A percentile compares a stretch with the other conserved stretches of the same genome.
phyloP scores from a whole-genome alignment of 2,329 filamentous ascomycete species.

The Chrysoporthe austroafricana region DNA sequence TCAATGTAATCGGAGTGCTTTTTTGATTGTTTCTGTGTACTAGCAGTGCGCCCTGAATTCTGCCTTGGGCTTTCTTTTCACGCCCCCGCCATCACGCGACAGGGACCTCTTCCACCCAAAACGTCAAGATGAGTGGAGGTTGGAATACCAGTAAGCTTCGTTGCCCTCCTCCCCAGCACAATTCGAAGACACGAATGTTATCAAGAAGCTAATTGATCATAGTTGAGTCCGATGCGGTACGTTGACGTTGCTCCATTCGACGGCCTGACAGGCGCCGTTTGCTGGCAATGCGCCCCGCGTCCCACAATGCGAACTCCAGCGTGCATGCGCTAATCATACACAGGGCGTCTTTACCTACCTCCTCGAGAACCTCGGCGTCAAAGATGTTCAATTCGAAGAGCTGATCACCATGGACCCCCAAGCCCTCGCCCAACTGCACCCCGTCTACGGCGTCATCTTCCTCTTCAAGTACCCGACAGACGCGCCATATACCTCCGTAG shows the following conservation, averaged over 20 bases:
- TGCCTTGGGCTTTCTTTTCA: neutral
- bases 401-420: conserved; percentile 85
- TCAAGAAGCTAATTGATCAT: neutral
- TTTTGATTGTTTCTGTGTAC: neutral
- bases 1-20: neutral
- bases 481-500: conserved; percentile 60
- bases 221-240: conserved; percentile 93
- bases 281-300: neutral
- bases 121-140: conserved; percentile 69
- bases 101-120: neutral
- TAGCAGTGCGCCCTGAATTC: neutral
- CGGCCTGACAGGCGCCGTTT: neutral
- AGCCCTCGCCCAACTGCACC: conserved; percentile 70
- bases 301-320: conserved; percentile 36
- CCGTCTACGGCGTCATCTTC: conserved; percentile 95
- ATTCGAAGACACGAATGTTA: neutral
- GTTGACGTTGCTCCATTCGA: conserved; percentile 40
- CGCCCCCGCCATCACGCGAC: neutral
- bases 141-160: conserved; percentile 82
- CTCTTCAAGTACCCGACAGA: conserved; percentile 95
- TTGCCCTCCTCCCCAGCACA: no score
- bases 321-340: conserved; percentile 17
- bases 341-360: conserved; percentile 96
- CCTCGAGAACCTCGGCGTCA: conserved; percentile 86
- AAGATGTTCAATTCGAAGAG: conserved; percentile 96